Base-by-base conservation (phyloP, 768 basidiomycete genomes). In the Tulasnella sp. region DNA sequence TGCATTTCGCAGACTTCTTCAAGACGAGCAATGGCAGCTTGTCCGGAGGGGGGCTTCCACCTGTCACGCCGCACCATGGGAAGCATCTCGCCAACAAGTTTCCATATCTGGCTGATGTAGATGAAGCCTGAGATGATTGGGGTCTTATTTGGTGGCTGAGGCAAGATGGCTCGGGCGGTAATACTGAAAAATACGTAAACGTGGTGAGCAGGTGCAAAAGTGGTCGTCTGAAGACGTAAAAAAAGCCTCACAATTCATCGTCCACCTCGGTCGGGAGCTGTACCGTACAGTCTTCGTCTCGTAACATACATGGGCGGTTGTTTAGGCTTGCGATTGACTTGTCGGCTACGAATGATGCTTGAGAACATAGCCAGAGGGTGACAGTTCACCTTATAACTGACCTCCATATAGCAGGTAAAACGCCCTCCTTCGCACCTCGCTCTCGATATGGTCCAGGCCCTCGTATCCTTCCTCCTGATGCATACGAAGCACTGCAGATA, bases 391-490 rank as follows among this genome's bases (percentile, higher is more conserved):
- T 15, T 38, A 7, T 15, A 15, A 73, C 79, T 51, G 67, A 87
- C 87, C 91, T 68, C 85, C 88, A 67, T 90, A 92, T 30, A 92
- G 78, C 12, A 94, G 73, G 87, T 88, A 93, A 72, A 92, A 93
- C 29, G 81, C 80, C 57, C 92, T 76, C 53, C 90, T 79, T n/a
- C 90, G 75, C 15, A 92, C 80, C 70, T 92, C 87, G 61, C 83
- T 84, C 74, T 93, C 89, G 63, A 93, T 84, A 30, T 89, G 87
- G 69, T 89, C 85, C 59, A 90, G 76, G 10, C 79, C 80, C 55
- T 87, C 82, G 67, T 92, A 91, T 17, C 85, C 84, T 0, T 80
- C 77, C 70, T 91, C 89, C 71, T 90, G 87, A 68, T 92, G 88
- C 79, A 92, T 84, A 48, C 85, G 80, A 49, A 90, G 77, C 0